Conservation (phyloP, 257 asterid species). For the Eucommia ulmoides region DNA sequence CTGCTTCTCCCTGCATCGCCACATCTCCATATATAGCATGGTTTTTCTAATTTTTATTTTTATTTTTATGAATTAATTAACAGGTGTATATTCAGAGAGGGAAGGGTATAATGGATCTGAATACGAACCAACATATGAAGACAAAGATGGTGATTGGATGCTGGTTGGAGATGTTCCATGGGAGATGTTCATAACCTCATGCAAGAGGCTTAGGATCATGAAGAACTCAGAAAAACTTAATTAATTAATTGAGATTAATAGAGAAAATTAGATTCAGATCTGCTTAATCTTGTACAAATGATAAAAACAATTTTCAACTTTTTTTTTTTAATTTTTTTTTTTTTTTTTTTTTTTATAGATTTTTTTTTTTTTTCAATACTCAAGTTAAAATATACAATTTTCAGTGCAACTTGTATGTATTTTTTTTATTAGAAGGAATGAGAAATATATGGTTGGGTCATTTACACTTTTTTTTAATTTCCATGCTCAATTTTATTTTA, state of each 20-base stretch:
- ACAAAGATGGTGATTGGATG: constrained; percentile 99
- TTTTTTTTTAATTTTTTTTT: too few species aligned
- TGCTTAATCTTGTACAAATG: too few species aligned
- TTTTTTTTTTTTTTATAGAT: too few species aligned
- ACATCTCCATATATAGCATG: too few species aligned
- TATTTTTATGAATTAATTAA: not conserved
- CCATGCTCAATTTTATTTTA: too few species aligned
- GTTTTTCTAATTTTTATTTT: not conserved
- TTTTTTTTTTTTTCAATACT: not conserved
- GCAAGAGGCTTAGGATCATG: constrained; percentile 75
- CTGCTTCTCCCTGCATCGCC: too few species aligned
- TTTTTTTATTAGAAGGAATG: too few species aligned
- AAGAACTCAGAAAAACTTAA: constrained; percentile 38
- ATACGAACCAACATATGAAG: constrained; percentile 70
- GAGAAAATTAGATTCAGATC: too few species aligned
- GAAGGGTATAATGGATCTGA: constrained; percentile 78
- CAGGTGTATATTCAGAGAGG: constrained; percentile 59
- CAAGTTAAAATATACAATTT: not conserved
- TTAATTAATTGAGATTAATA: not conserved
- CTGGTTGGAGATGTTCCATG: constrained; percentile 95
- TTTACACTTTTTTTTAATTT: too few species aligned
- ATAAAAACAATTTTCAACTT: too few species aligned
- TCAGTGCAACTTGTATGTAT: not conserved
- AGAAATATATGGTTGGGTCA: too few species aligned
- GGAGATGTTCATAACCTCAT: constrained; percentile 73